These are phyloP conservation scores for Boletus coccyginus DNA, from an alignment of 768 basidiomycete species.

Conservation along the genomic window DNA sequence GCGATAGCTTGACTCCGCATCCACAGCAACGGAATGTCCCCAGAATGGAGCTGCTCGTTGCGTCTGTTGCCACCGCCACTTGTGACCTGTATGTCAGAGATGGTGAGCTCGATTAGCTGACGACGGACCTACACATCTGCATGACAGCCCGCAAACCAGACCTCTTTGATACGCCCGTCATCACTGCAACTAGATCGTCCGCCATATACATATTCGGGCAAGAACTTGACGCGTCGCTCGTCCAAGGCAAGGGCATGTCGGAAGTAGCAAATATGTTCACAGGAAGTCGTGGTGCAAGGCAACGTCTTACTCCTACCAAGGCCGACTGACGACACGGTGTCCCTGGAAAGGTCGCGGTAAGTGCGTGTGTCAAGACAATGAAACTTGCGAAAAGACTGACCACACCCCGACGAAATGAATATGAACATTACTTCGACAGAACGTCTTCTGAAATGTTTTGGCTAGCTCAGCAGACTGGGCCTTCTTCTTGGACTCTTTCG, in stretches of 20 bases:
- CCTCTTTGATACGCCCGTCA: conserved; percentile 35
- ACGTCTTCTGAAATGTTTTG: conserved; percentile 34
- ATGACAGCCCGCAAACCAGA: conserved; percentile 43
- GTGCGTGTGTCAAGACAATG: background rate
- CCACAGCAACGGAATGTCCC: conserved; percentile 29
- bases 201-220: conserved; percentile 41
- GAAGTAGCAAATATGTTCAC: conserved; percentile 39
- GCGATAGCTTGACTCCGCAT: conserved; percentile 31
- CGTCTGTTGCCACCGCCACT: conserved; percentile 30
- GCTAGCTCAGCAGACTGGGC: conserved; percentile 21
- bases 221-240: conserved; percentile 46
- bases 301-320: conserved; percentile 29
- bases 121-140: conserved; percentile 36
- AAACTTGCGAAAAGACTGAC: conserved; percentile 22
- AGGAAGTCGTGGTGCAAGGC: conserved; percentile 31
- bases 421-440: conserved; percentile 32
- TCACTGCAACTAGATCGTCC: conserved; percentile 13
- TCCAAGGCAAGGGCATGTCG: conserved; percentile 48
- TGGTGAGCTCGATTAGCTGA: background rate
- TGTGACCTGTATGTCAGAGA: conserved; percentile 1
- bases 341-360: conserved; percentile 29
- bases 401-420: conserved; percentile 47
- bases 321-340: conserved; percentile 47
- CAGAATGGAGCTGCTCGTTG: conserved; percentile 28
- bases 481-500: conserved; percentile 10